phyloP scores from a whole-genome alignment of 2,329 filamentous ascomycete genomes.

The Dothideomycetes sp. region DNA sequence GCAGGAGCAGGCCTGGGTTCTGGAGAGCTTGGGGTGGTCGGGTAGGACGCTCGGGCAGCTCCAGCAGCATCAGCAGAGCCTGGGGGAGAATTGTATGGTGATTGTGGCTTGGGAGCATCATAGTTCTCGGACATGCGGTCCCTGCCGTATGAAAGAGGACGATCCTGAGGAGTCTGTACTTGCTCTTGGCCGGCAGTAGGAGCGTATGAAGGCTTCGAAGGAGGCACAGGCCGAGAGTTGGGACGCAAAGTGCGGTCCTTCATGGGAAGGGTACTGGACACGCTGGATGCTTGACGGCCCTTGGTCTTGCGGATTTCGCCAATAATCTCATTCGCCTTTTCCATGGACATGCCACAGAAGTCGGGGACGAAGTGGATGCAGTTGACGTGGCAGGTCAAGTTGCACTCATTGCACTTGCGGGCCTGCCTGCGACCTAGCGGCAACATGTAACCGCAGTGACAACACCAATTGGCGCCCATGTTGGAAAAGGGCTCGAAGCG shows the following conservation, averaged over 20 bases:
- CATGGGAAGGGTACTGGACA: constrained; percentile 39
- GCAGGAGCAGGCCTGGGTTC: constrained; percentile 37
- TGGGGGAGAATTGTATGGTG: constrained; percentile 17
- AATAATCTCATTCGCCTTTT: constrained; percentile 85
- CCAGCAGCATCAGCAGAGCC: constrained; percentile 35
- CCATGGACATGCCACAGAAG: constrained; percentile 99
- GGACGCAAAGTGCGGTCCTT: constrained; percentile 57
- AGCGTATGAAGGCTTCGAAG: constrained; percentile 25
- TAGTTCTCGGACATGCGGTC: constrained; percentile 27
- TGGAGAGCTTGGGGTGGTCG: constrained; percentile 31
- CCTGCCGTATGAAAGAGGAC: constrained; percentile 38
- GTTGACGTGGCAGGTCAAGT: constrained; percentile 77
- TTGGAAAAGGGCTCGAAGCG: constrained; percentile 95
- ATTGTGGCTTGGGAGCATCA: constrained; percentile 26
- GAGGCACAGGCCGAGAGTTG: constrained; percentile 30
- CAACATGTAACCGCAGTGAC: constrained; percentile 92
- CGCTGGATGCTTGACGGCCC: constrained; percentile 45
- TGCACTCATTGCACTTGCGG: constrained; percentile 89
- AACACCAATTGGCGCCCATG: constrained; percentile 98
- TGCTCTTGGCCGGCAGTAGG: constrained; percentile 25
- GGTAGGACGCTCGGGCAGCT: constrained; percentile 36
- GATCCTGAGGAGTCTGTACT: constrained; percentile 21
- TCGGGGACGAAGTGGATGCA: constrained; percentile 95
- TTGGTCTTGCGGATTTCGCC: constrained; percentile 76
- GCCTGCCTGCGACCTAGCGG: constrained; percentile 93